These are phyloP conservation scores for Closterium sp. DNA, from an alignment of 139 green algal genomes.

Conservation along the genomic window DNA sequence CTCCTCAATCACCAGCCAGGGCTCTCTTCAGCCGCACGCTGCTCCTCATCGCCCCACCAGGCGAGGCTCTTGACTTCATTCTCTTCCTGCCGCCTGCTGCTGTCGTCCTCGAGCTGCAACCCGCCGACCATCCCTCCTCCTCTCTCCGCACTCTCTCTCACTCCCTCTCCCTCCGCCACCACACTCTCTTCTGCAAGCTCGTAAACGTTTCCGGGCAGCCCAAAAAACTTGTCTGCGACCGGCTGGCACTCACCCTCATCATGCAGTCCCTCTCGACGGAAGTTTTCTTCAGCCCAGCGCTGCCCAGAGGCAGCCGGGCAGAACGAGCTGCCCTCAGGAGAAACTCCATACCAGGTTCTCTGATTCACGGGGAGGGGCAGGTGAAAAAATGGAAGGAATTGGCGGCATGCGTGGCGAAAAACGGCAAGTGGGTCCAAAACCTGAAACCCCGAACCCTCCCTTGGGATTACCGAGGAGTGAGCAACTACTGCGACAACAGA, in stretches of 20 bases:
- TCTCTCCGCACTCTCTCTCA: not conserved
- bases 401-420: not conserved
- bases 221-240: not conserved
- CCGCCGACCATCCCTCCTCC: not conserved
- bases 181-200: not conserved
- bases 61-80: not conserved
- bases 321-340: not conserved
- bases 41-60: not conserved
- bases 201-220: not conserved
- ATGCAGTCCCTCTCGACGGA: not conserved
- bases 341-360: not conserved
- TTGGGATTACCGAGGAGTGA: not conserved
- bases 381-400: not conserved
- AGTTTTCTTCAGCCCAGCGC: not conserved
- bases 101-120: not conserved
- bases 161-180: not conserved
- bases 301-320: not conserved
- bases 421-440: not conserved
- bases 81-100: not conserved
- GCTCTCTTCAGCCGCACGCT: not conserved
- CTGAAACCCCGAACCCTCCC: not conserved
- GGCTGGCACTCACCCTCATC: not conserved
- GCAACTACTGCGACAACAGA: not conserved
- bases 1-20: not conserved
- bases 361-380: not conserved